Evolutionary conservation across 1,284 basidiomycete genomes (phyloP), one percentile per base, ranked within the genome.

Genomic region (Cutaneotrichosporon cutaneum): DNA sequence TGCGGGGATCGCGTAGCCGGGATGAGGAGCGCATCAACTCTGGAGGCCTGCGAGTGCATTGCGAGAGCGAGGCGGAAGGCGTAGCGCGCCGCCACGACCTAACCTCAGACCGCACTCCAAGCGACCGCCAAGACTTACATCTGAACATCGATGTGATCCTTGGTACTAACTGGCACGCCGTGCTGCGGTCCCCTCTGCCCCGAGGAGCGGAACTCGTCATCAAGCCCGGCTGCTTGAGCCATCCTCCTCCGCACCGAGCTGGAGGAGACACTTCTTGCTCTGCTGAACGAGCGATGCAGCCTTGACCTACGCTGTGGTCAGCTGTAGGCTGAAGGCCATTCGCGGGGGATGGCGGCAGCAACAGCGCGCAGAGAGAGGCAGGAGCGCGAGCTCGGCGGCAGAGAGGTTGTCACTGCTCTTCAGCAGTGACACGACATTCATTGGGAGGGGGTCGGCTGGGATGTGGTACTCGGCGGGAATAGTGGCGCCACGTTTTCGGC

Each of bases 181-280:
- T 86, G 85, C n/a, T 87, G 76, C 2, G 85, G 84, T 0, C 86
- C 86, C 65, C 79, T 81, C 18, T 82, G 83, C 0, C 79, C 83
- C 33, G 70, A 70, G 54, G 80, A 80, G 16, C 87, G 72, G 66
- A 85, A 77, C 4, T 78, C 82, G 65, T 90, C 88, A n/a, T 51
- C 50, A 5, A 88, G 80, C 70, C 83, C 79, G 82, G 79, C 77
- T 3, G 88, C 89, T 22, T 84, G 80, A 33, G 76, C 78, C 11
- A 88, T 76, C 88, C 27, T 83, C 82, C 0, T 86, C 85, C 47
- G 86, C 80, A 65, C 88, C 87, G 16, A 87, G 84, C 66, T 88
- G 88, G 3, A 87, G 87, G 48, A 90, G 74, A 70, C 87, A 89
- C 65, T 88, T 89, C 1, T 84, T 86, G 81, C 59, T 62, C 53